Percentiles rank a stretch among this genome's conserved stretches.
Conservation (phyloP, 192 early-diverging fungal species). For the Backusella mclennaniae region DNA sequence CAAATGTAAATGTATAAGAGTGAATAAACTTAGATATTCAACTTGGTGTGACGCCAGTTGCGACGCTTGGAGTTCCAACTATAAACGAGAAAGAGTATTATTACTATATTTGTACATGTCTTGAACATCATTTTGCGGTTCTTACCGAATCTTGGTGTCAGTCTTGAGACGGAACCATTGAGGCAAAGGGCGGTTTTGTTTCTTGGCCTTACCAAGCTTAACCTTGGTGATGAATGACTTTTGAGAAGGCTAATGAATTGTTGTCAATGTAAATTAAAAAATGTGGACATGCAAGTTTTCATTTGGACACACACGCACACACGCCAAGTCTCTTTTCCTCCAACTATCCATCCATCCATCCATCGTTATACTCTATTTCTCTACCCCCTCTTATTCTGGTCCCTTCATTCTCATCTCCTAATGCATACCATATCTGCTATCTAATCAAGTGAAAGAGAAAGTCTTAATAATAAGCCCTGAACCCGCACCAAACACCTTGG, state of each 20-base stretch:
- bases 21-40: slow-evolving; percentile 74
- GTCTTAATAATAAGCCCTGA: background rate
- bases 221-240: slow-evolving; percentile 98
- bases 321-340: background rate
- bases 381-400: background rate
- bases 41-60: slow-evolving; percentile 99
- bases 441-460: slow-evolving; percentile 30
- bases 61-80: slow-evolving; percentile 99
- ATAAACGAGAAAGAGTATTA: background rate
- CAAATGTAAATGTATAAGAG: background rate
- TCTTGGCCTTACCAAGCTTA: slow-evolving; percentile 96
- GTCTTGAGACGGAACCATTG: slow-evolving; percentile 97
- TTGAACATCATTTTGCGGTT: background rate
- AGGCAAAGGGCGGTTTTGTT: slow-evolving; percentile 98
- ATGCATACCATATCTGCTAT: slow-evolving; percentile 17
- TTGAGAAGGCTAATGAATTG: slow-evolving; percentile 79
- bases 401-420: background rate
- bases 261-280: background rate
- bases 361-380: slow-evolving; percentile 10
- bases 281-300: background rate
- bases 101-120: too few relatives aligned
- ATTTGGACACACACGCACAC: slow-evolving; percentile 13
- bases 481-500: background rate
- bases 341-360: slow-evolving; percentile 19
- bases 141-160: slow-evolving; percentile 86